Percentiles rank a stretch among this genome's conserved stretches.
Conservation (phyloP, 306 rosid species). For the Citrullus mucosospermus region DNA sequence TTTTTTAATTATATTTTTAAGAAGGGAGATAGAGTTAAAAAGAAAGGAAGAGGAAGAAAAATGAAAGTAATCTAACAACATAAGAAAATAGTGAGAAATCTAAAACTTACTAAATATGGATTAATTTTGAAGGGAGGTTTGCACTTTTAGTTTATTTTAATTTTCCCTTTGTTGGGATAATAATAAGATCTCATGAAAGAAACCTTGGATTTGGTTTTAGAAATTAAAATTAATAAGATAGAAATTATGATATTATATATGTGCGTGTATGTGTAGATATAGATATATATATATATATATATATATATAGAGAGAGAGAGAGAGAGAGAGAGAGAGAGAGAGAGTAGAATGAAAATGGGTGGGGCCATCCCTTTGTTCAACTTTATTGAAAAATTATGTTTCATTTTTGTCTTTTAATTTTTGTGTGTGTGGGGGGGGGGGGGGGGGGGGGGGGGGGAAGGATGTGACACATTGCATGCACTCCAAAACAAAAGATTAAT, state of each 20-base stretch:
- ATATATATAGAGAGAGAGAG: background rate
- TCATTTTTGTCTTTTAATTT: background rate
- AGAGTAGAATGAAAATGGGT: background rate
- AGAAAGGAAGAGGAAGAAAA: background rate
- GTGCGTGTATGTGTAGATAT: too few species aligned
- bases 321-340: background rate
- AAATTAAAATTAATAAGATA: background rate
- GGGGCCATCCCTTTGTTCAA: background rate
- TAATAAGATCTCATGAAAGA: background rate
- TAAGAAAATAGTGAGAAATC: background rate
- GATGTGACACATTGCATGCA: background rate
- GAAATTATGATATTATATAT: background rate
- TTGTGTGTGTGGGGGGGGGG: too few species aligned
- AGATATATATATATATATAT: background rate
- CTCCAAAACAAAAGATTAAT: background rate
- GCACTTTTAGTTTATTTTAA: background rate
- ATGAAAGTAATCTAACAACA: background rate
- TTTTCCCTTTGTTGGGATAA: background rate
- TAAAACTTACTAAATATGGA: background rate
- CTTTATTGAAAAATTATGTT: constrained; percentile 2
- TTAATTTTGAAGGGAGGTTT: background rate
- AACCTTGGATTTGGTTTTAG: background rate
- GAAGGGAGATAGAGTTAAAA: too few species aligned
- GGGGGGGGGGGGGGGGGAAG: background rate
- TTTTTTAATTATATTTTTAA: too few species aligned